Evolutionary conservation across 352 stramenopile genomes (phyloP), one percentile per base, ranked within the genome.

Genomic region (Phytopythium helicoides): DNA sequence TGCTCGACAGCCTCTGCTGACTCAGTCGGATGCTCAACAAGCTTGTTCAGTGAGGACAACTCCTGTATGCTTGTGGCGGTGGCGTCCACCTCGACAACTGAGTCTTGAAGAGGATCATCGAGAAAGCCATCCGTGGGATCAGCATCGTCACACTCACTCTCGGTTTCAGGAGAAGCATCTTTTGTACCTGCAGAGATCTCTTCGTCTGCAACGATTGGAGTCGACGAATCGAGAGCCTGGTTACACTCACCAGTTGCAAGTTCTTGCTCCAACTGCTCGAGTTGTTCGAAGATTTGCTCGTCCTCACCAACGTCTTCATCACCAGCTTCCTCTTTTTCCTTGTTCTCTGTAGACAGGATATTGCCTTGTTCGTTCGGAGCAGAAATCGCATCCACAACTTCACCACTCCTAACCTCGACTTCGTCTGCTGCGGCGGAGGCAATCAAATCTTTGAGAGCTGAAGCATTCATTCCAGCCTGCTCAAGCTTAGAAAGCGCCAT

Each of bases 401-500:
- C 45, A 18, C 42, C 40, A 7, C 54, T 23, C 41, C 71, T 62
- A 34, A 53, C 47, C n/a, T 53, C 21, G 12, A 31, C n/a, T n/a
- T 21, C 34, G 45, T 8, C 25, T 56, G 26, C 14, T 53, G 42
- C 18, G 21, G 39, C 36, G 16, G 66, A 63, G n/a, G 37, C 36
- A 3, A 83, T 72, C 37, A 83, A 42, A 0, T 67, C 62, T 9
- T 73, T 58, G 1, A 87, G 54, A 1, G 71, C 68, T n/a, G 65
- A 85, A 11, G 62, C 64, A 46, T 85, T 71, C 11, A 84, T 63
- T 3, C 79, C 80, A 10, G 76, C 68, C 52, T 71, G 72, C 34
- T 87, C 71, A 22, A 87, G 79, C 58, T 87, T 87, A 3, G 77
- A 86, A 45, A 89, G 66, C 23, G 75, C 77, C 63, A 86, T 81